A percentile compares a stretch with the other conserved stretches of the same genome.
Conservation (phyloP, 257 asterid species). For the Capsicum pubescens region DNA sequence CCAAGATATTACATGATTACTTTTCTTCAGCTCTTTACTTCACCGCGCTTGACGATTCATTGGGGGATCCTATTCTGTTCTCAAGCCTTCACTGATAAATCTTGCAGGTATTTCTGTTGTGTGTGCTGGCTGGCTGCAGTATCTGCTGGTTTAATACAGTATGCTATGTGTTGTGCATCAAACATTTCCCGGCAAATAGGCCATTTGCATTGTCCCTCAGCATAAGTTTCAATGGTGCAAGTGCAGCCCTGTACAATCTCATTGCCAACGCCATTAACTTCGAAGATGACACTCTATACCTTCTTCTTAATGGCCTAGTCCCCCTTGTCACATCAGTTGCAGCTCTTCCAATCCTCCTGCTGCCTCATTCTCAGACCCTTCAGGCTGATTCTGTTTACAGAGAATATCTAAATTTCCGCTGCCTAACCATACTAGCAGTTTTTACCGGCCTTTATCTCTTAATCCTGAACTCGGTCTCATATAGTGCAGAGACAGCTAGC, state of each 20-base stretch:
- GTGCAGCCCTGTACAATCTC: conserved; percentile 69
- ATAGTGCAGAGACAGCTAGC: conserved; percentile 40
- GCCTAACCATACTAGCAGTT: conserved; percentile 46
- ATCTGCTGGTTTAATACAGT: conserved; percentile 81
- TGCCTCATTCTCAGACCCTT: conserved; percentile 37
- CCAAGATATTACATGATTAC: neutral
- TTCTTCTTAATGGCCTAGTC: conserved; percentile 61
- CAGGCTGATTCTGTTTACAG: conserved; percentile 30
- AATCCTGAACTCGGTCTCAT: conserved; percentile 38
- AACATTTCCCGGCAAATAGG: conserved; percentile 51
- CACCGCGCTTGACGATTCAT: neutral
- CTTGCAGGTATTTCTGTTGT: conserved; percentile 55
- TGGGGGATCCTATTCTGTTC: neutral
- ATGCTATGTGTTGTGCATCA: conserved; percentile 65
- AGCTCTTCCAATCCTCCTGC: conserved; percentile 42
- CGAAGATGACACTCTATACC: conserved; percentile 43
- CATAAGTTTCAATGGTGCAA: conserved; percentile 63
- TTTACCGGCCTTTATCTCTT: conserved; percentile 64
- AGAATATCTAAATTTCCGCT: conserved; percentile 44
- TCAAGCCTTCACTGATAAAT: neutral
- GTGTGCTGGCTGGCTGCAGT: conserved; percentile 67
- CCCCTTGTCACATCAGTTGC: conserved; percentile 51
- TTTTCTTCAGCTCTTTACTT: neutral
- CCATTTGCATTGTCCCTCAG: conserved; percentile 64
- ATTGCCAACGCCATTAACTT: conserved; percentile 56